Percentiles rank a stretch among this genome's conserved stretches.
Conservation (phyloP, 306 rosid genomes). For the Ceratonia siliqua region DNA sequence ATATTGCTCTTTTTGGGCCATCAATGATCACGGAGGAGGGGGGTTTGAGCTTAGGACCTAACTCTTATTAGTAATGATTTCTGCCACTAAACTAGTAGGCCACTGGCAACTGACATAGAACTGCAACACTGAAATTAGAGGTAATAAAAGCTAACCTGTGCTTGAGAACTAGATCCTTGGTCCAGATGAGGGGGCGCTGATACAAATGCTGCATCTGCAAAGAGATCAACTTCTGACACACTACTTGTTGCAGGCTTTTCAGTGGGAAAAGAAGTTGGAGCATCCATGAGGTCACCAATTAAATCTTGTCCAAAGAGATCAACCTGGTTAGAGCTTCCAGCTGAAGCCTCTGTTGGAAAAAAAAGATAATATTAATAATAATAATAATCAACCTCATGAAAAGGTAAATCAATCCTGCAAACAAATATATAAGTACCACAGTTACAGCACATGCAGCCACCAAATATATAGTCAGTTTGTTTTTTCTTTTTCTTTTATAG, state of each 20-base stretch:
- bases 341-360: constrained; percentile 67
- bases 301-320: constrained; percentile 83
- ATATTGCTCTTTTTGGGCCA: neutral
- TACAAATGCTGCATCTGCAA: constrained; percentile 91
- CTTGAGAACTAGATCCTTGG: constrained; percentile 60
- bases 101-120: neutral
- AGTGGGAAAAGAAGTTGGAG: constrained; percentile 65
- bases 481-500: neutral
- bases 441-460: neutral
- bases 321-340: constrained; percentile 67
- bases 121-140: neutral
- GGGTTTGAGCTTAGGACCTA: neutral
- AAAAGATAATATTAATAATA: constrained; percentile 2
- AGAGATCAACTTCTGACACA: constrained; percentile 80
- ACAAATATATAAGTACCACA: neutral
- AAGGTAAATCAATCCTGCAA: neutral
- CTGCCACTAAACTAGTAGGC: neutral
- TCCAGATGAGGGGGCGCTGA: constrained; percentile 66
- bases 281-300: constrained; percentile 89
- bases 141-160: constrained; percentile 50
- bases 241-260: constrained; percentile 53
- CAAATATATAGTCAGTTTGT: neutral
- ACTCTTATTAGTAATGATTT: neutral
- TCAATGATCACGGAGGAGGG: neutral
- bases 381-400: constrained; percentile 20